Evolutionary conservation across 225 moss, liverwort and hornwort species (phyloP).

Genomic region (Bryoerythrophyllum caledonicum): DNA sequence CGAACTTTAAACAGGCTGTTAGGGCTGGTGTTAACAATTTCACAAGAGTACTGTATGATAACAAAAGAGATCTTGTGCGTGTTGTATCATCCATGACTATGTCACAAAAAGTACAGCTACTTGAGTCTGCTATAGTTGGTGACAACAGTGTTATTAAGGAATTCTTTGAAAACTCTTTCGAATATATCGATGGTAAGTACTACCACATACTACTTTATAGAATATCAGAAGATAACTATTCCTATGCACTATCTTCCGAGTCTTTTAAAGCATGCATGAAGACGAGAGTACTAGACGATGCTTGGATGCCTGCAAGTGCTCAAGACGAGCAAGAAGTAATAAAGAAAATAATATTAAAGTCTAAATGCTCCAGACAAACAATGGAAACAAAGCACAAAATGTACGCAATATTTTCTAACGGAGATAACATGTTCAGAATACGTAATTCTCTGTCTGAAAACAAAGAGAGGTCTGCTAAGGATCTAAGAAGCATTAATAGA

Average conservation of each 20-base stretch:
- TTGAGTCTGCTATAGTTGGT: too few species aligned
- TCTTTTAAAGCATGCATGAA: not conserved
- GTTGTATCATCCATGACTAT: too few species aligned
- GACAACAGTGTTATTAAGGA: too few species aligned
- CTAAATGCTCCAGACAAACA: not conserved
- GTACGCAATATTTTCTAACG: not conserved
- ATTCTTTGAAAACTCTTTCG: too few species aligned
- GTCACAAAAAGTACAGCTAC: too few species aligned
- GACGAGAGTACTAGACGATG: not conserved
- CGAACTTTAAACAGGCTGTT: too few species aligned
- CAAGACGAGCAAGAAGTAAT: not conserved
- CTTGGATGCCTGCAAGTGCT: not conserved
- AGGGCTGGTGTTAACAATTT: too few species aligned
- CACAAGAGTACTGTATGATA: too few species aligned
- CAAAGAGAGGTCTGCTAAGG: not conserved
- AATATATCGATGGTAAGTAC: too few species aligned
- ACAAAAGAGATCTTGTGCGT: too few species aligned
- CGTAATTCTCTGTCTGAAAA: not conserved
- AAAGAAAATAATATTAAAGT: not conserved
- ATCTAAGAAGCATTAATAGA: conserved; percentile 10
- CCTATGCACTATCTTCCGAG: not conserved
- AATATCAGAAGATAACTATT: not conserved
- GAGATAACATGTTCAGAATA: not conserved
- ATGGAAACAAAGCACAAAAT: not conserved
- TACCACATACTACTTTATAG: too few species aligned